Conservation (phyloP, 345 rosid genomes). For the Microcos paniculata region DNA sequence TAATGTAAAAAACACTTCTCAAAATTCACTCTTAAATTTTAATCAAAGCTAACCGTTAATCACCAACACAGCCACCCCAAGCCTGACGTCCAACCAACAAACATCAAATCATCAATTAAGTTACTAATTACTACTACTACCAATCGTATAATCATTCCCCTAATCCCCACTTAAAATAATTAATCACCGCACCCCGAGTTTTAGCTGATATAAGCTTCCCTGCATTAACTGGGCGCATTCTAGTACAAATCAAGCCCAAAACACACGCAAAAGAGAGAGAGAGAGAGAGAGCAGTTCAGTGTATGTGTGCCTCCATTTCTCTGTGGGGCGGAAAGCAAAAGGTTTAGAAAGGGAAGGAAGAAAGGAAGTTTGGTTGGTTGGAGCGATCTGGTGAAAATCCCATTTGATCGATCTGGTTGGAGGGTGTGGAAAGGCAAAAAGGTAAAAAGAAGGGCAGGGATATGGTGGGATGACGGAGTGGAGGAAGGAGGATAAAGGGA, state of each 20-base stretch:
- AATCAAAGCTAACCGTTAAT: no score
- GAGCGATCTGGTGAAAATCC: constrained; percentile 7
- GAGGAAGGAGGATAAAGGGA: neutral
- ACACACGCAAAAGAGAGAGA: neutral
- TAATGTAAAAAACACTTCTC: no score
- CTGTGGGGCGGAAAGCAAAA: constrained; percentile 34
- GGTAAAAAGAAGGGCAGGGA: neutral
- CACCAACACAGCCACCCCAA: neutral
- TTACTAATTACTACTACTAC: no score
- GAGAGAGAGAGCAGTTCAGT: neutral
- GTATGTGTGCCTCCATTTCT: neutral
- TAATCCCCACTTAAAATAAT: neutral
- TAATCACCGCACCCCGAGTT: neutral
- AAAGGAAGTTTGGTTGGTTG: neutral
- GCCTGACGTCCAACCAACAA: no score
- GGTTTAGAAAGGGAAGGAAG: constrained; percentile 43
- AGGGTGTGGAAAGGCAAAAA: neutral
- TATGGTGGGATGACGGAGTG: constrained; percentile 12
- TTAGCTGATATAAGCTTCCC: neutral
- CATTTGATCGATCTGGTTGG: constrained; percentile 7
- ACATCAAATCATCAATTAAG: neutral
- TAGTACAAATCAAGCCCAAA: neutral
- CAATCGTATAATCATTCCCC: neutral
- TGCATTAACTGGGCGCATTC: neutral
- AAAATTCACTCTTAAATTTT: no score